These are phyloP conservation scores for Ilyonectria mors-panacis DNA, from an alignment of 2,329 filamentous ascomycete genomes.

Conservation along the genomic window DNA sequence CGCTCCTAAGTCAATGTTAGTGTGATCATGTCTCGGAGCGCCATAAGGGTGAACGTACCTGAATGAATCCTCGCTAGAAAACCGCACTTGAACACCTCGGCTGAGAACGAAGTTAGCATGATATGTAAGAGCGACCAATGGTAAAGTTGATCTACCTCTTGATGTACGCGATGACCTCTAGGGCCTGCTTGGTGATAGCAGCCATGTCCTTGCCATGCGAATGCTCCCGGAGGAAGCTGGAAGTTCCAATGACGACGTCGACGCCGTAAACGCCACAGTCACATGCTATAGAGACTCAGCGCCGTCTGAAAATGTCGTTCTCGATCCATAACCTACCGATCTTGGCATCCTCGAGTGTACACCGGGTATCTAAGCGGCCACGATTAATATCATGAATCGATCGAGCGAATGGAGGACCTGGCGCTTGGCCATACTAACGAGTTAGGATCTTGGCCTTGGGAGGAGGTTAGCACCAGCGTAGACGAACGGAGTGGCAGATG, in stretches of 20 bases:
- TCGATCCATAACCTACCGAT: slow-evolving; percentile 40
- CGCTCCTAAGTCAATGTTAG: slow-evolving; percentile 53
- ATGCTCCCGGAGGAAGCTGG: slow-evolving; percentile 85
- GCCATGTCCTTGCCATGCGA: slow-evolving; percentile 92
- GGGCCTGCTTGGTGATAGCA: slow-evolving; percentile 80
- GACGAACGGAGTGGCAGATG: background rate
- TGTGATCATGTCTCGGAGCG: slow-evolving; percentile 50
- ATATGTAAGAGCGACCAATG: slow-evolving; percentile 48
- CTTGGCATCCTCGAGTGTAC: slow-evolving; percentile 66
- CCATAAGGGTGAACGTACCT: slow-evolving; percentile 54
- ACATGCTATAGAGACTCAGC: slow-evolving; percentile 55
- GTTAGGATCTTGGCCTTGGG: slow-evolving; percentile 51
- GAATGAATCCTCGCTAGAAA: slow-evolving; percentile 86
- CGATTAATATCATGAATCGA: slow-evolving; percentile 1
- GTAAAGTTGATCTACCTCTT: slow-evolving; percentile 74
- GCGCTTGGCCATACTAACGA: slow-evolving; percentile 33
- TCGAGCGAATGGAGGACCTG: background rate
- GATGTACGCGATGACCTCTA: slow-evolving; percentile 88
- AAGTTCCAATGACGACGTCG: slow-evolving; percentile 86
- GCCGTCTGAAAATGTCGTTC: background rate
- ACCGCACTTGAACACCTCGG: slow-evolving; percentile 52
- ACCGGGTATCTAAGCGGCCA: slow-evolving; percentile 35
- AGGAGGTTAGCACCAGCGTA: background rate
- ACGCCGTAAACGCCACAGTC: slow-evolving; percentile 83
- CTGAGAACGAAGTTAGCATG: slow-evolving; percentile 28